phyloP scores from a whole-genome alignment of 148 eudicot species.

The Cornus controversa region DNA sequence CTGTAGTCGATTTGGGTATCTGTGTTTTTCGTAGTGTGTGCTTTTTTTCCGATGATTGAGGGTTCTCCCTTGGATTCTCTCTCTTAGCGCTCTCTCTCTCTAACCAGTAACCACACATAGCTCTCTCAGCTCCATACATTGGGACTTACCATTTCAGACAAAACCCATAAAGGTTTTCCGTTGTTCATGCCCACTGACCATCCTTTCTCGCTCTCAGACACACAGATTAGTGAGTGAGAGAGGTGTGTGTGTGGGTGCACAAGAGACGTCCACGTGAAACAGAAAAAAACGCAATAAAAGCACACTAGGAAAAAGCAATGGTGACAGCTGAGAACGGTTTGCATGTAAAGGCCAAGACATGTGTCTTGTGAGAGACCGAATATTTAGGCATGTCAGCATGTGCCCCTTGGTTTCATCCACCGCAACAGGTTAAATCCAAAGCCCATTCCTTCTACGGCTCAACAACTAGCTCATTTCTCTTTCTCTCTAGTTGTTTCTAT shows the following conservation, averaged over 20 bases:
- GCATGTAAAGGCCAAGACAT: slow-evolving; percentile 18
- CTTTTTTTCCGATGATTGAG: slow-evolving; percentile 13
- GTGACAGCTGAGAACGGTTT: slow-evolving; percentile 11
- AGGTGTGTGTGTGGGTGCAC: not conserved
- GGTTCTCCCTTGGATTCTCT: slow-evolving; percentile 23
- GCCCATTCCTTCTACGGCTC: not conserved
- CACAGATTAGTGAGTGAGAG: not conserved
- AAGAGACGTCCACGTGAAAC: slow-evolving; percentile 9
- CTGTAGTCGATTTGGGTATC: slow-evolving; percentile 15
- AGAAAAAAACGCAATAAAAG: not conserved
- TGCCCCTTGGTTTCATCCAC: not conserved
- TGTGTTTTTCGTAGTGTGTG: slow-evolving; percentile 32
- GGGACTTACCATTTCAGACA: slow-evolving; percentile 4
- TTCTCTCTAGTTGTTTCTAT: not conserved
- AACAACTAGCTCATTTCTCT: not conserved
- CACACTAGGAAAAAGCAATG: not conserved
- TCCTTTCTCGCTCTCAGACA: not conserved
- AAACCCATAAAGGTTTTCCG: not conserved
- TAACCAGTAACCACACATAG: not conserved
- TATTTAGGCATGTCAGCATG: not conserved
- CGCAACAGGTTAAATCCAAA: not conserved
- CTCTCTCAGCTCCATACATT: not conserved
- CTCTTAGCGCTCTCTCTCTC: not conserved
- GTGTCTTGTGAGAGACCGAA: slow-evolving; percentile 7
- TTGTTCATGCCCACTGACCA: not conserved